Base-by-base conservation (phyloP, 2,329 filamentous ascomycete genomes). In the Fusarium beomiforme region DNA sequence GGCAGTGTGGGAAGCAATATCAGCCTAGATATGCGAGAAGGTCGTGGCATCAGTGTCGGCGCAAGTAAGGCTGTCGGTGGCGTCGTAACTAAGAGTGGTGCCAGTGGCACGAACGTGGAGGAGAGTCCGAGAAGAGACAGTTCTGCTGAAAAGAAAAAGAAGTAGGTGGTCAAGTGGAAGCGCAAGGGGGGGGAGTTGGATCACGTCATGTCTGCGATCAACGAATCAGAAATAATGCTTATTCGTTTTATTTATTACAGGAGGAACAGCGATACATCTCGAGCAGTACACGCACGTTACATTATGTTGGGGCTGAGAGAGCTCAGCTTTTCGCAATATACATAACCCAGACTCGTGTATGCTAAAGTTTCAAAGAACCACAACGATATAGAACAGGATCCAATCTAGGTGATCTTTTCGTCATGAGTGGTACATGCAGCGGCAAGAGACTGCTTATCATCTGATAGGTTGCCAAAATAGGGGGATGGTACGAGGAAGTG, bases 11-110 rank as follows among this genome's bases (percentile, higher is more conserved):
- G 75, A 9, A 84, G 81, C 65, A 80, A 75, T 49, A 77, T 85
- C 19, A 84, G 81, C 54, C 56, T 84, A 31, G 82, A 82, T n/a
- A 79, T 81, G 66, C 73, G 80, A 13, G 76, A 77, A 11, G 79
- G 80, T 7, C 78, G 80, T 37, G 83, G 82, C 5, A 85, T 85
- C 60, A 81, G 76, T 34, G 77, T 85, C 36, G 82, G 80, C 11
- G 76, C 79, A 9, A 78, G 82, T 29, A 82, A 77, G 62, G 79
- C 79, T 3, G 76, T 76, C 13, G 78, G 76, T 4, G 78, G 80
- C 8, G 76, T 83, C 2, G 78, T 83, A 43, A 83, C 81, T 31
- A 75, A 58, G 60, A 46, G 75, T 66, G 69, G 75, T 62, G 60
- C 70, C 46, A 39, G 75, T 59, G 41, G 65, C 42, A 75, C 51